These are phyloP conservation scores for Nidularia pulvinata DNA, from an alignment of 768 basidiomycete species.

Conservation along the genomic window DNA sequence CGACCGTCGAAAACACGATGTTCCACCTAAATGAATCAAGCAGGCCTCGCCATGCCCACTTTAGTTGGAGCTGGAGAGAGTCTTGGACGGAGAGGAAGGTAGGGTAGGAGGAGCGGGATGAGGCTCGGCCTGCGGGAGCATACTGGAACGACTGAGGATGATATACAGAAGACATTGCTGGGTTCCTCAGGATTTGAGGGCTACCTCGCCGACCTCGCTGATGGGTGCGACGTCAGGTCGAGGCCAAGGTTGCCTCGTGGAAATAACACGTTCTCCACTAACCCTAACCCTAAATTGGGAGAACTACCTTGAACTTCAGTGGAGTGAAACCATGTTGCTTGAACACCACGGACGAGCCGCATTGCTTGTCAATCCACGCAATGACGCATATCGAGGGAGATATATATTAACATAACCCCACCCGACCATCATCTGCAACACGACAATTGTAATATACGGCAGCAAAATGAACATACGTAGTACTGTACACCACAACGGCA, in stretches of 20 bases:
- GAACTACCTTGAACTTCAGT: too few relatives aligned
- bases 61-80: slow-evolving; percentile 57
- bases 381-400: background rate
- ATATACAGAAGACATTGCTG: slow-evolving; percentile 12
- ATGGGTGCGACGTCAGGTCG: too few relatives aligned
- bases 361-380: background rate
- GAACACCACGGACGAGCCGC: too few relatives aligned
- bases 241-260: too few relatives aligned
- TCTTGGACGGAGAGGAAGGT: slow-evolving; percentile 65
- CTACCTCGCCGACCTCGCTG: too few relatives aligned
- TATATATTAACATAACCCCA: slow-evolving; percentile 4
- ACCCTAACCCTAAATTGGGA: slow-evolving; percentile 32
- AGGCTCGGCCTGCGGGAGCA: slow-evolving; percentile 23
- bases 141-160: slow-evolving; percentile 19
- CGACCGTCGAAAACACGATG: slow-evolving; percentile 53
- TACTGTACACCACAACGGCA: slow-evolving; percentile 16
- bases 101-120: slow-evolving; percentile 62
- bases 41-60: slow-evolving; percentile 59
- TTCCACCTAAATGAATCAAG: slow-evolving; percentile 77
- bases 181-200: too few relatives aligned
- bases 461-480: slow-evolving; percentile 9
- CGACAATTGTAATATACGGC: slow-evolving; percentile 17
- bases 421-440: slow-evolving; percentile 7
- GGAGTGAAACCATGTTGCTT: too few relatives aligned
- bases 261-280: too few relatives aligned